These are phyloP conservation scores for Taphrina communis DNA, from an alignment of 1,139 yeast genomes.

Conservation along the genomic window DNA sequence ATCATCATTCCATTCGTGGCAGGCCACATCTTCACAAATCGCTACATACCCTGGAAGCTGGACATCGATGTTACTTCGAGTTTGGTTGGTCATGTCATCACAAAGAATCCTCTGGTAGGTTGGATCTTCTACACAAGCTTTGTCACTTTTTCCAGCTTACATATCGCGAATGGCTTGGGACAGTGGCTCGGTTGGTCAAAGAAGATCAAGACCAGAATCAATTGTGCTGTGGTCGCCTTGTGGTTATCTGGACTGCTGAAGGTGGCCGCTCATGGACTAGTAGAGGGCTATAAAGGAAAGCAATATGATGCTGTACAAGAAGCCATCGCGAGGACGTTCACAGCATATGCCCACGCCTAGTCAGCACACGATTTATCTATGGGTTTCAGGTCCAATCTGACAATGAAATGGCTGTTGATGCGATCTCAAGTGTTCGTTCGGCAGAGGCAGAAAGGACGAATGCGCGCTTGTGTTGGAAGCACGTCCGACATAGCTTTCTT, in stretches of 20 bases:
- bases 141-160: slow-evolving; percentile 10
- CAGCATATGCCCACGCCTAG: slow-evolving; percentile 1
- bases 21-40: slow-evolving; percentile 28
- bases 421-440: no score
- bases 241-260: slow-evolving; percentile 17
- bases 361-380: no score
- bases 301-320: slow-evolving; percentile 26
- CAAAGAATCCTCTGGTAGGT: slow-evolving; percentile 1
- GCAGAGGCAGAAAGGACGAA: no score
- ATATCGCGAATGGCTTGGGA: slow-evolving; percentile 22
- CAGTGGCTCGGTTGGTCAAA: slow-evolving; percentile 24
- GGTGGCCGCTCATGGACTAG: slow-evolving; percentile 19
- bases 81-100: slow-evolving; percentile 25
- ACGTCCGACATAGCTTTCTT: no score
- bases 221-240: slow-evolving; percentile 1
- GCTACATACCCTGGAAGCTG: slow-evolving; percentile 26
- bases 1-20: slow-evolving; percentile 24
- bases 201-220: slow-evolving; percentile 1
- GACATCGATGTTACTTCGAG: slow-evolving; percentile 34
- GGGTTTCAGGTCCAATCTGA: no score
- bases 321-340: neutral
- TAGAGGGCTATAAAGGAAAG: slow-evolving; percentile 7
- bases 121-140: slow-evolving; percentile 8
- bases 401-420: no score
- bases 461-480: no score